Evolutionary conservation across 192 early-diverging fungal species (phyloP), one percentile per base, ranked within the genome.

Genomic region (Globomyces pollinis-pini): DNA sequence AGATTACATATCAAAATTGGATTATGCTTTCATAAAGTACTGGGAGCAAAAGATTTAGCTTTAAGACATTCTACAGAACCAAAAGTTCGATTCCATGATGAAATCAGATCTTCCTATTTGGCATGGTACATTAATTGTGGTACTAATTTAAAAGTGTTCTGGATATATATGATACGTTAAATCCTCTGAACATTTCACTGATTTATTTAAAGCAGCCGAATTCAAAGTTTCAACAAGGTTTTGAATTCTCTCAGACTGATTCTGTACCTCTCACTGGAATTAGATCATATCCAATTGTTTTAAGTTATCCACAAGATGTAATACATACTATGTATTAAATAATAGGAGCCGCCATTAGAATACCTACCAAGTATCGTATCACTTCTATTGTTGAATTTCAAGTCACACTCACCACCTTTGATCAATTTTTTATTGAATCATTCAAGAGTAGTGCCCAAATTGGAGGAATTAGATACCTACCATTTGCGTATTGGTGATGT

Each of bases 201-300:
- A 12, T 47, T 28, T 47, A 47, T 47, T 26, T 47, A 47, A n/a
- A n/a, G n/a, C n/a, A n/a, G n/a, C n/a, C n/a, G n/a, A 47, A 47
- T 26, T 28, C 44, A 12, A 47, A 26, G 28, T 47, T 47, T 47
- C 3, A 20, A 0, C 44, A 47, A 26, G 44, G 44, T 12, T 47
- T 47, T 15, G 44, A 47, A n/a, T 47, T 20, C n/a, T 28, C 0
- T 26, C 23, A 26, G 2, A 47, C 44, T 0, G 44, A 47, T 12
- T 47, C 23, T 26, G 24, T 47, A 26, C 23, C 23, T 12, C 23
- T 8, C 8, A 26, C 23, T 4, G 44, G 44, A 47, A 47, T 47
- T 12, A 47, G 28, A n/a, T 26, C 23, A 26, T 47, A 47, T 26
- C 44, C 44, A 47, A 28, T 26, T 15, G 44, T 47, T 3, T 26